Percentiles rank a stretch among this genome's conserved stretches.
Evolutionary conservation across 2,329 filamentous ascomycete genomes (phyloP).

Genomic region (Sarocladiaceae sp.): DNA sequence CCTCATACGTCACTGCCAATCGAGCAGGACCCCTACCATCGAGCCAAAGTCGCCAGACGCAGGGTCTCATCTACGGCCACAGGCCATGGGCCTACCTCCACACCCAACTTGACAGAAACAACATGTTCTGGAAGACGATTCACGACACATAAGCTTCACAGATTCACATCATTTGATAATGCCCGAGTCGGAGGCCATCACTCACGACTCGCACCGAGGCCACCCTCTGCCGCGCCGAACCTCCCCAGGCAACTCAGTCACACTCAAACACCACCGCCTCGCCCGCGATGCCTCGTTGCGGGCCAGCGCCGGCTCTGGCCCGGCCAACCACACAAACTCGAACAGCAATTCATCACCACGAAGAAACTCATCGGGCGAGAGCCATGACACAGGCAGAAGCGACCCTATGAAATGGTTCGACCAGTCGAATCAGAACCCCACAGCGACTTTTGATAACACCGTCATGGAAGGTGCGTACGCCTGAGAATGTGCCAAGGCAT

Average conservation of each 20-base stretch:
- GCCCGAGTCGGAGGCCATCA: constrained; percentile 21
- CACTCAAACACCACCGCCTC: constrained; percentile 41
- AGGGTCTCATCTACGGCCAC: not conserved
- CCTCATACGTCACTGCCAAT: not conserved
- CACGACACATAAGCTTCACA: constrained; percentile 16
- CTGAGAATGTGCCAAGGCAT: not conserved
- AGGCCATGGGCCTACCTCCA: not conserved
- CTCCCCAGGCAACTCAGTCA: constrained; percentile 42
- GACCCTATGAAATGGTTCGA: constrained; percentile 54
- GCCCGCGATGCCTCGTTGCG: constrained; percentile 36
- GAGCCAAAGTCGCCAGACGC: not conserved
- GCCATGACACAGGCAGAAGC: constrained; percentile 42
- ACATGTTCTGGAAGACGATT: constrained; percentile 21
- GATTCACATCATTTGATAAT: constrained; percentile 18
- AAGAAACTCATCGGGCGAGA: constrained; percentile 45
- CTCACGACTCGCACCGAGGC: constrained; percentile 23
- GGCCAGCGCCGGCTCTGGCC: constrained; percentile 20
- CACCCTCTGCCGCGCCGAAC: constrained; percentile 41
- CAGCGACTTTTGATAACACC: constrained; percentile 33
- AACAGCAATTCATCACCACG: constrained; percentile 19
- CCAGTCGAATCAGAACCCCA: constrained; percentile 46
- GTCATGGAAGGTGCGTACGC: constrained; percentile 41
- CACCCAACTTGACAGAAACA: constrained; percentile 3
- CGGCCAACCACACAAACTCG: constrained; percentile 12
- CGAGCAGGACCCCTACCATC: constrained; percentile 2